These are phyloP conservation scores for Petunia axillaris DNA, from an alignment of 257 asterid species.

Conservation along the genomic window DNA sequence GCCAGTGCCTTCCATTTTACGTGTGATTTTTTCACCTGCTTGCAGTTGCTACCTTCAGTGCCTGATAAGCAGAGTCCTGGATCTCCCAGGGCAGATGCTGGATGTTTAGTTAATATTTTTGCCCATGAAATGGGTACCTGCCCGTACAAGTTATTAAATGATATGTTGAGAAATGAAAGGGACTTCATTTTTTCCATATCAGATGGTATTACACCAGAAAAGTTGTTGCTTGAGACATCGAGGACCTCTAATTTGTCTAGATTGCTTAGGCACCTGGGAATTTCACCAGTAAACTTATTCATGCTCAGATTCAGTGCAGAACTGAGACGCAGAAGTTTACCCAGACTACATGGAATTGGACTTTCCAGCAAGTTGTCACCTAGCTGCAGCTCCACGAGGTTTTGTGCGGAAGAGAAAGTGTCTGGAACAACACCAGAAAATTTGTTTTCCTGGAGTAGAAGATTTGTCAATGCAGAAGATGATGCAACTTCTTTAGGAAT, in stretches of 20 bases:
- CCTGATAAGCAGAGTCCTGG: constrained; percentile 40
- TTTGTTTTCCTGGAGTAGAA: constrained; percentile 47
- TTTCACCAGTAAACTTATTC: constrained; percentile 45
- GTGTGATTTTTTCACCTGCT: constrained; percentile 35
- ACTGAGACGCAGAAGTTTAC: constrained; percentile 33
- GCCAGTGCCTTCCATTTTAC: constrained; percentile 33
- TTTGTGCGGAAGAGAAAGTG: constrained; percentile 41
- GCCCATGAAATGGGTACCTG: constrained; percentile 43
- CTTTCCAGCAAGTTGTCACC: constrained; percentile 52
- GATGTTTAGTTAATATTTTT: constrained; percentile 34
- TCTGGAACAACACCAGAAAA: constrained; percentile 42
- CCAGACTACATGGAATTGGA: constrained; percentile 52
- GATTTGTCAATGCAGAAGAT: constrained; percentile 29
- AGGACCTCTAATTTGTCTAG: constrained; percentile 40
- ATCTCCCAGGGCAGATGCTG: constrained; percentile 43
- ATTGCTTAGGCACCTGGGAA: constrained; percentile 47
- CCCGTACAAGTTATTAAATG: constrained; percentile 44
- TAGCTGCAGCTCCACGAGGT: constrained; percentile 45
- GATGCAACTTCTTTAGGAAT: constrained; percentile 46
- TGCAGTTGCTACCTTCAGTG: constrained; percentile 28
- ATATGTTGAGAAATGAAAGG: constrained; percentile 49
- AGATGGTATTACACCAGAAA: constrained; percentile 47
- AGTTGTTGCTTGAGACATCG: constrained; percentile 52
- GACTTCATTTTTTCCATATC: constrained; percentile 44
- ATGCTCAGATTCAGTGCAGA: constrained; percentile 45